Percentiles rank a stretch among this genome's conserved stretches.
These are phyloP conservation scores for Myriosclerotinia curreyana DNA, from an alignment of 2,329 filamentous ascomycete species.

Conservation along the genomic window DNA sequence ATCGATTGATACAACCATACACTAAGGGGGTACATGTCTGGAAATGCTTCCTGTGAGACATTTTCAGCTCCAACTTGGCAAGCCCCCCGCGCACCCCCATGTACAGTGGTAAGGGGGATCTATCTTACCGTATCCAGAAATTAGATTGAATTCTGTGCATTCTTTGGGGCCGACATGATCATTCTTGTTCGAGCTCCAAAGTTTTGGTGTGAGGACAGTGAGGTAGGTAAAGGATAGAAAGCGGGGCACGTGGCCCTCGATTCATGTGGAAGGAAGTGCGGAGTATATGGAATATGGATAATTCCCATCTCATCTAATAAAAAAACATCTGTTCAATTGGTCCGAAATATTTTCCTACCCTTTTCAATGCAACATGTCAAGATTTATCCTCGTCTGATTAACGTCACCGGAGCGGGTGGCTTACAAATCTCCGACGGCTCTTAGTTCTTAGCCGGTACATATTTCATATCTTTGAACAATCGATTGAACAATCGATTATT, in stretches of 20 bases:
- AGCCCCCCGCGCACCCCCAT: not conserved
- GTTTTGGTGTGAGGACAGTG: no score
- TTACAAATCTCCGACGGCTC: no score
- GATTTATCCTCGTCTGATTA: not conserved
- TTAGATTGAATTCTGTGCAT: not conserved
- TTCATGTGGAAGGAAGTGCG: not conserved
- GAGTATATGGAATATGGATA: no score
- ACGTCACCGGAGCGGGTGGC: not conserved
- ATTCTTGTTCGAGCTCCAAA: not conserved
- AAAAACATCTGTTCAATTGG: not conserved
- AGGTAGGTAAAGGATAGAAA: not conserved
- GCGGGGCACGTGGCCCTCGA: not conserved
- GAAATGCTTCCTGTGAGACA: not conserved
- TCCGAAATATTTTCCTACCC: not conserved
- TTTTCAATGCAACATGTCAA: not conserved
- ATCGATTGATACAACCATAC: not conserved
- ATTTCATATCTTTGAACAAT: no score
- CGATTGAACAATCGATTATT: no score
- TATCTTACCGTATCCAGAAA: not conserved
- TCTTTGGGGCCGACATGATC: not conserved
- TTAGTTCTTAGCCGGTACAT: no score
- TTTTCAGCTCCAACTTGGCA: slow-evolving; percentile 20
- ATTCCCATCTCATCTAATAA: not conserved
- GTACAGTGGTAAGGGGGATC: not conserved
- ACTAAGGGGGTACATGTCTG: not conserved